A percentile compares a stretch with the other conserved stretches of the same genome.
Conservation (phyloP, 1,139 yeast genomes). For the Pichia sp. region DNA sequence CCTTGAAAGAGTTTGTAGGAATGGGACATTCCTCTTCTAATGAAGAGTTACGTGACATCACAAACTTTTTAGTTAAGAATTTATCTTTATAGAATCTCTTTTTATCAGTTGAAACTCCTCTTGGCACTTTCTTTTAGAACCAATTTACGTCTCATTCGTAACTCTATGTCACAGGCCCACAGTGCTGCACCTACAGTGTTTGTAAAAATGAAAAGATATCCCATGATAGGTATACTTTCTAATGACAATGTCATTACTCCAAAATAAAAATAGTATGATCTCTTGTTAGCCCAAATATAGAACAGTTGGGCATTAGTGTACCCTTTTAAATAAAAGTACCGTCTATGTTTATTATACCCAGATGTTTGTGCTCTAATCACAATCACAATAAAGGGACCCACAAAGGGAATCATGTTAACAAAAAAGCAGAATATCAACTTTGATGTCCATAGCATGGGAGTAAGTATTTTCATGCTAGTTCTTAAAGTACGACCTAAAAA, state of each 20-base stretch:
- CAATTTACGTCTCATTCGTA: background rate
- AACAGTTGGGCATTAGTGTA: slow-evolving; percentile 36
- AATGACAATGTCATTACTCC: slow-evolving; percentile 53
- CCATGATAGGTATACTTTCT: slow-evolving; percentile 55
- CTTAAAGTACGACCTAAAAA: slow-evolving; percentile 28
- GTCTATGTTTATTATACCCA: slow-evolving; percentile 47
- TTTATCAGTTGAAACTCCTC: background rate
- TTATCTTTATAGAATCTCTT: background rate
- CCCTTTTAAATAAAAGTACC: slow-evolving; percentile 58
- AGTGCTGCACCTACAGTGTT: slow-evolving; percentile 66
- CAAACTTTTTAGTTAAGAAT: slow-evolving; percentile 37
- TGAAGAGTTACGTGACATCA: slow-evolving; percentile 55
- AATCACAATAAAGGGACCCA: slow-evolving; percentile 54
- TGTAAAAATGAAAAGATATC: slow-evolving; percentile 57
- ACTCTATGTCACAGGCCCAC: slow-evolving; percentile 44
- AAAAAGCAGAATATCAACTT: slow-evolving; percentile 31
- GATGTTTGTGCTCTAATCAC: slow-evolving; percentile 51
- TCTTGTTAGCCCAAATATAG: slow-evolving; percentile 20
- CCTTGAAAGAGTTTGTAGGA: slow-evolving; percentile 54
- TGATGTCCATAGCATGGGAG: slow-evolving; percentile 29
- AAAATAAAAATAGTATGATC: slow-evolving; percentile 30
- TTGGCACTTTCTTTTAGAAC: background rate
- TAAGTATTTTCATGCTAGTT: slow-evolving; percentile 19
- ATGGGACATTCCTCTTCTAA: slow-evolving; percentile 63
- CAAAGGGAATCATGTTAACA: slow-evolving; percentile 48